Percentiles rank a stretch among this genome's conserved stretches.
These are phyloP conservation scores for Lipomyces mesembrius DNA, from an alignment of 805 yeast species.

Conservation along the genomic window DNA sequence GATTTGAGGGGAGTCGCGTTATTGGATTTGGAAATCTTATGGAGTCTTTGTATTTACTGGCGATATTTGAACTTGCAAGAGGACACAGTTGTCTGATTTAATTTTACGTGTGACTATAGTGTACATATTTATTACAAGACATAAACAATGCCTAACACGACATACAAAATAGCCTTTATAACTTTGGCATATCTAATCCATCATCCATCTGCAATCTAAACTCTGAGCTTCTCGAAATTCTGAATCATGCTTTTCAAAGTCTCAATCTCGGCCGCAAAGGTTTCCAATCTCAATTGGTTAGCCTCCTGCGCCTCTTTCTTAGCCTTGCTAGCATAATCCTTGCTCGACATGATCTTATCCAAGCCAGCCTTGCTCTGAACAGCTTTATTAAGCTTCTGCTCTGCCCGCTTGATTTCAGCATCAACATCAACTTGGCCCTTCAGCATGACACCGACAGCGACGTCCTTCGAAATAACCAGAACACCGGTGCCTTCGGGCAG, in stretches of 20 bases:
- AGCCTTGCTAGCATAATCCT: conserved; percentile 88
- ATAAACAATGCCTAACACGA: neutral
- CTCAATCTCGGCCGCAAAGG: conserved; percentile 81
- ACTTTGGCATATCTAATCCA: neutral
- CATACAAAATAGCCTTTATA: neutral
- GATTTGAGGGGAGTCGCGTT: neutral
- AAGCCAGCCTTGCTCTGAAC: conserved; percentile 62
- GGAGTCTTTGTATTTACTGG: neutral
- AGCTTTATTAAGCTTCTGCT: conserved; percentile 72
- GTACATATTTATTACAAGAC: neutral
- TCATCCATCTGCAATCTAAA: conserved; percentile 38
- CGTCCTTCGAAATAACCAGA: conserved; percentile 75
- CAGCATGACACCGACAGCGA: conserved; percentile 86
- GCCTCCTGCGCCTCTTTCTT: conserved; percentile 77
- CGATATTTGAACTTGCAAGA: neutral
- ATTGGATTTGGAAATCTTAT: neutral
- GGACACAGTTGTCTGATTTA: too few relatives aligned
- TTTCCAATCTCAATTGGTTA: conserved; percentile 69
- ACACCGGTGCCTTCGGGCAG: conserved; percentile 92
- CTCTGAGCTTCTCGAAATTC: conserved; percentile 78
- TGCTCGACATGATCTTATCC: conserved; percentile 67
- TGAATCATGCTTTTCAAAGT: conserved; percentile 85
- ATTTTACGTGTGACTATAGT: neutral
- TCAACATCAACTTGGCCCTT: conserved; percentile 95
- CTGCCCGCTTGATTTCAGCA: conserved; percentile 83